Conservation (phyloP, 352 stramenopile species). For the Phytophthora colocasiae region DNA sequence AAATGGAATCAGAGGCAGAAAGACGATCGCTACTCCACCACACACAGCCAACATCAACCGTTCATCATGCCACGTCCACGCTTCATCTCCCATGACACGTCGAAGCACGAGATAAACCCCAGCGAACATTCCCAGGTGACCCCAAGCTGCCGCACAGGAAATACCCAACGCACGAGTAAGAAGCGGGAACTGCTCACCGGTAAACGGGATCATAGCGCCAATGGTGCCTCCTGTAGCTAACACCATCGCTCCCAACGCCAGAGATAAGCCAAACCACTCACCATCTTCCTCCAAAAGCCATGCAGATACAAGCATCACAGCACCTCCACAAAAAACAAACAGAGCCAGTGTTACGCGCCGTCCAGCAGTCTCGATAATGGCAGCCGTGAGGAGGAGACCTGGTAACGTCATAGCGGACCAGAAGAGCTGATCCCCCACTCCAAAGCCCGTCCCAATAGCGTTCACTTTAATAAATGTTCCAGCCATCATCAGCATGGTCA, state of each 20-base stretch:
- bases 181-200: conserved; percentile 55
- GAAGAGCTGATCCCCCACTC: conserved; percentile 41
- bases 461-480: conserved; percentile 36
- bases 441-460: conserved; percentile 9
- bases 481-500: conserved; percentile 39
- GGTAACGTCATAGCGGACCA: conserved; percentile 46
- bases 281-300: conserved; percentile 31
- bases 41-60: conserved; percentile 31
- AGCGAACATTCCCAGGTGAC: conserved; percentile 50
- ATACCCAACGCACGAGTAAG: conserved; percentile 54
- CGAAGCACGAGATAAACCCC: conserved; percentile 44
- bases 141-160: conserved; percentile 41
- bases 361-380: conserved; percentile 45
- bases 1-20: conserved; percentile 38
- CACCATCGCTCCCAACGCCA: conserved; percentile 31
- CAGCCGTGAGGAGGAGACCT: conserved; percentile 48
- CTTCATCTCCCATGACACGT: conserved; percentile 27
- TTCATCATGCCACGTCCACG: conserved; percentile 40
- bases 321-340: conserved; percentile 38
- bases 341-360: conserved; percentile 42
- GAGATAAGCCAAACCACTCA: conserved; percentile 28
- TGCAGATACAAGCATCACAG: conserved; percentile 36
- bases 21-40: conserved; percentile 20
- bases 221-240: conserved; percentile 38
- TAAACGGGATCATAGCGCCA: conserved; percentile 44